These are phyloP conservation scores for Ophiobolus disseminans DNA, from an alignment of 2,329 filamentous ascomycete species.

Conservation along the genomic window DNA sequence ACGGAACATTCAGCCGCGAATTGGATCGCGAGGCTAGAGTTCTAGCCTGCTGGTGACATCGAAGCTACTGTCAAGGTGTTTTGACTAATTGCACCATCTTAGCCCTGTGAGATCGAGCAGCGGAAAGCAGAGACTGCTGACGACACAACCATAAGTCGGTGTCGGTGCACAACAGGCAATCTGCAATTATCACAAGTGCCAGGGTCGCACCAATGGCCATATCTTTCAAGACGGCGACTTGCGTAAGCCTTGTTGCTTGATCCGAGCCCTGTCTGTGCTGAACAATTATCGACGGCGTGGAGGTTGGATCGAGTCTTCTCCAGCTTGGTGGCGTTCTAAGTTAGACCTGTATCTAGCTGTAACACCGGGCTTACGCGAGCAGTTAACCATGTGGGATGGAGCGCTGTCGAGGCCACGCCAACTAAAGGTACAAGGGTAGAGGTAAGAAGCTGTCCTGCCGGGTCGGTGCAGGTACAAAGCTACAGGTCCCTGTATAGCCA, in stretches of 20 bases:
- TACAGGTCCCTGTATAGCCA: constrained; percentile 2
- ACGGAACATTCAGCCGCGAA: too few relatives aligned
- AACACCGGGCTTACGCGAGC: constrained; percentile 4
- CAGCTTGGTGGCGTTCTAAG: constrained; percentile 12
- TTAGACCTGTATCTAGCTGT: constrained; percentile 5
- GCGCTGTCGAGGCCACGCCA: constrained; percentile 1
- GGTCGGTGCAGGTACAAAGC: constrained; percentile 10
- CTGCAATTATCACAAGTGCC: background rate
- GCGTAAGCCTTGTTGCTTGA: background rate
- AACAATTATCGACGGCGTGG: background rate
- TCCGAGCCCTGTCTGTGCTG: background rate
- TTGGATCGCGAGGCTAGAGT: too few relatives aligned
- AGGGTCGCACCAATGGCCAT: background rate
- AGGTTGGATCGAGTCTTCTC: background rate
- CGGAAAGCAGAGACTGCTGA: too few relatives aligned
- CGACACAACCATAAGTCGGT: too few relatives aligned
- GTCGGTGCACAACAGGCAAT: too few relatives aligned
- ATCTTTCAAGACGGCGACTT: background rate
- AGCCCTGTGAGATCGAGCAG: too few relatives aligned
- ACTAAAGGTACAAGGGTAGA: background rate
- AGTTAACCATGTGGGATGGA: background rate
- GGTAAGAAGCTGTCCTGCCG: background rate
- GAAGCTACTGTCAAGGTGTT: too few relatives aligned
- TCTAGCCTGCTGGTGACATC: too few relatives aligned
- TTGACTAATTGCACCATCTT: too few relatives aligned